These are phyloP conservation scores for Eucalyptus globulus DNA, from an alignment of 345 rosid genomes.

Conservation along the genomic window DNA sequence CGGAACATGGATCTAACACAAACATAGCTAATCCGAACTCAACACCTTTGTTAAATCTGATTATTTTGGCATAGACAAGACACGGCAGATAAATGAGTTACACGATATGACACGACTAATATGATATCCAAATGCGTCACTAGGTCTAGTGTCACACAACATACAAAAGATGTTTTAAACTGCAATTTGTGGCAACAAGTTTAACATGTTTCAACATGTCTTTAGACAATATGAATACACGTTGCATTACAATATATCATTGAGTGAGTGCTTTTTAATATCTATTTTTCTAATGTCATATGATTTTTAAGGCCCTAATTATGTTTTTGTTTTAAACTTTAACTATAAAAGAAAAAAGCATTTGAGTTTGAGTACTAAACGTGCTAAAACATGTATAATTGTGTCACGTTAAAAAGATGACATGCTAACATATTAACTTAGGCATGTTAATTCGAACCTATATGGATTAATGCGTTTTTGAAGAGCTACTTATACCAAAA, in stretches of 20 bases:
- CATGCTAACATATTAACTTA: not conserved
- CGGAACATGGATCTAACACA: not conserved
- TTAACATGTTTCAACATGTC: not conserved
- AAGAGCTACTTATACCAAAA: not conserved
- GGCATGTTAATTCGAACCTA: not conserved
- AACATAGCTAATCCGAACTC: not conserved
- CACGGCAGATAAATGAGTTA: not conserved
- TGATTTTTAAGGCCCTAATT: not conserved
- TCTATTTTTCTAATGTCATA: not conserved
- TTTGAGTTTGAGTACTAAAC: not conserved
- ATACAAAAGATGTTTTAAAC: not conserved
- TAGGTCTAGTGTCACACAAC: not conserved
- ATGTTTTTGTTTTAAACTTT: not conserved
- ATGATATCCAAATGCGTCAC: not conserved
- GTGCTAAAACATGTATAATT: not conserved
- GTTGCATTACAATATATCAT: not conserved
- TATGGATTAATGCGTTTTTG: not conserved
- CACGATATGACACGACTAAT: not conserved
- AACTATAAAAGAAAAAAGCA: not conserved
- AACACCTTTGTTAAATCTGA: not conserved
- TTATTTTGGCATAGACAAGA: not conserved
- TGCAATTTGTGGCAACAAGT: not conserved
- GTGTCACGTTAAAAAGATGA: not conserved
- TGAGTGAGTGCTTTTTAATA: not conserved
- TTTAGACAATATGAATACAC: not conserved